These are phyloP conservation scores for Hypoxylon fuscum DNA, from an alignment of 495 filamentous ascomycete species.

Conservation along the genomic window DNA sequence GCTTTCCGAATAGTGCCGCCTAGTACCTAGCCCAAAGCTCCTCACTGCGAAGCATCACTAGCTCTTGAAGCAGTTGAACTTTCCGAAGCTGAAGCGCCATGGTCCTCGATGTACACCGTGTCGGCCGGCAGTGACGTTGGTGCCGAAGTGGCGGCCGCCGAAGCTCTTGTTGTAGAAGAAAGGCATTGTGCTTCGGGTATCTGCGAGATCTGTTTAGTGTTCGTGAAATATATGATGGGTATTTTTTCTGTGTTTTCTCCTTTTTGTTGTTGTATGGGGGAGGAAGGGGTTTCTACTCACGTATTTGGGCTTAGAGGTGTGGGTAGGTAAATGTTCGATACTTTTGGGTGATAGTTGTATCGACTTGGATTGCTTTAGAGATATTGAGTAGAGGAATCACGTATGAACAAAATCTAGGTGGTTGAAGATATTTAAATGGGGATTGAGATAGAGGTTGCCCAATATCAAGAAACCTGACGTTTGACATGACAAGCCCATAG, in stretches of 20 bases:
- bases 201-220: neutral
- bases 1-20: neutral
- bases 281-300: too few species aligned
- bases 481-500: neutral
- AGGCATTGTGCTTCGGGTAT: conserved; percentile 30
- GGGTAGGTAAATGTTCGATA: too few species aligned
- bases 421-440: neutral
- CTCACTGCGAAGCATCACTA: conserved; percentile 4
- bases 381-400: too few species aligned
- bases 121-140: conserved; percentile 41
- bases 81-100: conserved; percentile 45
- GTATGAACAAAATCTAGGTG: neutral
- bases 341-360: too few species aligned
- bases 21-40: neutral
- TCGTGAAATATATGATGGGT: neutral
- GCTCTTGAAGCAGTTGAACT: conserved; percentile 46
- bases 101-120: conserved; percentile 45
- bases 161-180: conserved; percentile 42
- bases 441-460: neutral
- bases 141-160: conserved; percentile 46
- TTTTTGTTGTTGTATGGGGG: neutral
- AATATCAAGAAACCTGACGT: conserved; percentile 26
- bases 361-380: too few species aligned
- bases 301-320: too few species aligned
- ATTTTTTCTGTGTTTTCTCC: neutral